A percentile compares a stretch with the other conserved stretches of the same genome.
Conservation (phyloP, 2,329 filamentous ascomycete genomes). For the Beauveria scarabaeidicola region DNA sequence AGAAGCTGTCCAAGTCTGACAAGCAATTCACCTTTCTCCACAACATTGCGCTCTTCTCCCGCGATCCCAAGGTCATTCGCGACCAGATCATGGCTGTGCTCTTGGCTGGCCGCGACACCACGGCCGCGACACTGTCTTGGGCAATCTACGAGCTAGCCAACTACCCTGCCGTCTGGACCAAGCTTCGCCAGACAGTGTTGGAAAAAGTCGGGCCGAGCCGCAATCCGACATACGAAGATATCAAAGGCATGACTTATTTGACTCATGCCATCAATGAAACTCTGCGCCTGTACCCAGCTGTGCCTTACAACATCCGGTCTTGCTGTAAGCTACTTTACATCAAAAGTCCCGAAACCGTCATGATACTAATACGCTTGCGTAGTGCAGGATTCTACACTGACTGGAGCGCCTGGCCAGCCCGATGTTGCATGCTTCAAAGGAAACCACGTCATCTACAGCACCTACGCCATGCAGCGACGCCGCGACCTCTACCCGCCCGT, state of each 20-base stretch:
- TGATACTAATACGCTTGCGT: neutral
- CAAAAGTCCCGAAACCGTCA: neutral
- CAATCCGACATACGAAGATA: constrained; percentile 64
- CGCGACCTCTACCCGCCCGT: constrained; percentile 49
- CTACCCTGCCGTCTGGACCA: constrained; percentile 56
- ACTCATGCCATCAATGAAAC: constrained; percentile 67
- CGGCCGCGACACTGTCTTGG: constrained; percentile 73
- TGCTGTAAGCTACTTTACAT: constrained; percentile 48
- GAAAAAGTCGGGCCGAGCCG: constrained; percentile 53
- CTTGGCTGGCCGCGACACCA: constrained; percentile 81
- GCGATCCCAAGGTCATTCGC: constrained; percentile 54
- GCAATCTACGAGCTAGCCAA: constrained; percentile 72
- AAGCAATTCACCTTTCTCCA: constrained; percentile 69
- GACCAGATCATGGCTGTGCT: constrained; percentile 69
- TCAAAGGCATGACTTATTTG: constrained; percentile 84
- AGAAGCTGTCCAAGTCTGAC: constrained; percentile 59
- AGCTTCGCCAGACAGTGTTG: constrained; percentile 66
- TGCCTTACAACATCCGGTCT: constrained; percentile 71
- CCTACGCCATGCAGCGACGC: constrained; percentile 66
- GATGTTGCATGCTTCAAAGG: constrained; percentile 59
- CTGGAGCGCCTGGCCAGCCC: constrained; percentile 59
- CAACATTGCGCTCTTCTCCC: constrained; percentile 62
- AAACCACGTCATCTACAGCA: constrained; percentile 56
- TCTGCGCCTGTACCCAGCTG: constrained; percentile 66
- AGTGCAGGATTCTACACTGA: constrained; percentile 47